Evolutionary conservation across 179 eudicot genomes (phyloP).

Genomic region (Gypsophila paniculata): DNA sequence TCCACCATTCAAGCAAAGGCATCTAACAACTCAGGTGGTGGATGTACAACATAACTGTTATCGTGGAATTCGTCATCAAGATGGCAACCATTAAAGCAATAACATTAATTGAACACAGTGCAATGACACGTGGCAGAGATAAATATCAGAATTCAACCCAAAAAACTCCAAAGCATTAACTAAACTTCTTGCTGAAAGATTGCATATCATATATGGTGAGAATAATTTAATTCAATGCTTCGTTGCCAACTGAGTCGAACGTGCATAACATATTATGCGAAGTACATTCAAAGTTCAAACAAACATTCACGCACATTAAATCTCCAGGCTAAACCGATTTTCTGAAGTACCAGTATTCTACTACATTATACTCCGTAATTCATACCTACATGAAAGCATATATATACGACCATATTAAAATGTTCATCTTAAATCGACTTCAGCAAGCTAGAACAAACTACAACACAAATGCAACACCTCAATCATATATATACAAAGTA

Average conservation of each 20-base stretch:
- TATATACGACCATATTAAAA: neutral
- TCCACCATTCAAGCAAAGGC: neutral
- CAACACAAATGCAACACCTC: neutral
- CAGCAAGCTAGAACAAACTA: neutral
- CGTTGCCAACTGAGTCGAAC: neutral
- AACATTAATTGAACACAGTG: neutral
- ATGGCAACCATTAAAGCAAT: neutral
- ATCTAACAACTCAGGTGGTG: neutral
- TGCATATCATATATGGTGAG: neutral
- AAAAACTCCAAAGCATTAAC: neutral
- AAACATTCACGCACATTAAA: neutral
- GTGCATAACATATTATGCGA: neutral
- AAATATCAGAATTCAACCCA: constrained; percentile 8
- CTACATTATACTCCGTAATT: neutral
- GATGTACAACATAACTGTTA: neutral
- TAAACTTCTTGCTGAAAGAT: neutral
- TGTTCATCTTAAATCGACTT: neutral
- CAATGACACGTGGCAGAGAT: neutral
- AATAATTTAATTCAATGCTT: neutral
- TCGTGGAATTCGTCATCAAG: no score
- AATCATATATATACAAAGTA: constrained; percentile 42
- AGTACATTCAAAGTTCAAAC: no score
- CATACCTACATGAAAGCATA: neutral
- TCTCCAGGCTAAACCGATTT: no score
- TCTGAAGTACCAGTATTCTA: neutral